These are phyloP conservation scores for Larix kaempferi DNA, from an alignment of 75 land plant genomes.

Conservation along the genomic window DNA sequence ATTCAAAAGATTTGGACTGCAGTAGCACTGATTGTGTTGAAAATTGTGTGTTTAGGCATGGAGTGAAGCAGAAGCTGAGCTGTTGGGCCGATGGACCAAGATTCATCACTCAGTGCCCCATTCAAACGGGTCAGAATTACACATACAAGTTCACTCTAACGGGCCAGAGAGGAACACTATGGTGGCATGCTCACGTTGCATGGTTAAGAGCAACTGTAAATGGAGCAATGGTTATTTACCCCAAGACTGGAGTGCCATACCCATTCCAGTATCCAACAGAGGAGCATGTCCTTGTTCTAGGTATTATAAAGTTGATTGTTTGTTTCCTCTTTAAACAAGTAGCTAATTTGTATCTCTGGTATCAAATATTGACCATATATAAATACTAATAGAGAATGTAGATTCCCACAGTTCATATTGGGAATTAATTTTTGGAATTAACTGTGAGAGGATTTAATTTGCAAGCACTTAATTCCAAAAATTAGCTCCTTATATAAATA, in stretches of 20 bases:
- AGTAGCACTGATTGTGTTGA: no score
- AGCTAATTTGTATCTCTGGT: no score
- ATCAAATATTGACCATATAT: no score
- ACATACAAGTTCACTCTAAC: constrained; percentile 23
- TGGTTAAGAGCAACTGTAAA: constrained; percentile 53
- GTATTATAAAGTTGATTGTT: constrained; percentile 12
- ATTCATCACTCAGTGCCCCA: constrained; percentile 50
- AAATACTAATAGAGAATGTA: no score
- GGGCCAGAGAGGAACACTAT: constrained; percentile 31
- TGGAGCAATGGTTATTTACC: constrained; percentile 37
- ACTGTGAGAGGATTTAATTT: no score
- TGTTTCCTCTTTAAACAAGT: no score
- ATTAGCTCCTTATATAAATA: no score
- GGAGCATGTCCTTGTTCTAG: constrained; percentile 36
- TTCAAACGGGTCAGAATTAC: constrained; percentile 22
- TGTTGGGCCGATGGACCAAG: constrained; percentile 52
- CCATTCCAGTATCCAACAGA: constrained; percentile 28
- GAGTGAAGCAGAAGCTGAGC: constrained; percentile 35
- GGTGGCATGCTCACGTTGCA: constrained; percentile 57
- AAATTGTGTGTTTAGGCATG: constrained; percentile 35
- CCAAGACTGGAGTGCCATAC: constrained; percentile 12
- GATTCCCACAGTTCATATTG: no score
- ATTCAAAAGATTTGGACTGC: no score
- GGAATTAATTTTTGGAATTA: no score
- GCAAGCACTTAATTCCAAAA: no score